Evolutionary conservation across 208 protist genomes (phyloP), one percentile per base, ranked within the genome.

Genomic region (Trypanosoma melophagium): DNA sequence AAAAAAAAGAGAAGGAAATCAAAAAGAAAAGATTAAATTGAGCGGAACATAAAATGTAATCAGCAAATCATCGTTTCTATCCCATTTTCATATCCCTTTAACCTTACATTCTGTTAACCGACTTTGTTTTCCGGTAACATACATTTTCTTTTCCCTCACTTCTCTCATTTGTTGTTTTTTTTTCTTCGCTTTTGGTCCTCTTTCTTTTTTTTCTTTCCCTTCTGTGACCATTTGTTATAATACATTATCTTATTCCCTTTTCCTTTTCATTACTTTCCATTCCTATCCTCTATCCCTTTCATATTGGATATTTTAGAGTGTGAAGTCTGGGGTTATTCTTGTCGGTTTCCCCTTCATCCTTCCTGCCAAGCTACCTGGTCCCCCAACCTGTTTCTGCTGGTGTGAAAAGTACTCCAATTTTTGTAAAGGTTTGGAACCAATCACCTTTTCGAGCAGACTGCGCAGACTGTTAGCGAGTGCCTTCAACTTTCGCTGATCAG

Each of bases 361-460:
- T 7, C 86, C 79, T 38, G 86, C 83, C 31, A 90, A 75, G 53
- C 74, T 85, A 47, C 60, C 81, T 10, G 80, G 53, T 63, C 74
- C 52, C 17, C 62, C 57, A 2, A 72, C 40, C 25, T 78, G 64
- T n/a, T 77, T 84, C 69, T 87, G 85, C 25, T 83, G 75, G 56
- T 95, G 89, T 2, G 81, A 89, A 67, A 79, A 95, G 77, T 87
- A 95, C 74, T 95, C 89, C 25, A 95, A 47, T 71, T 90, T 90
- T 76, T 93, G 81, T 35, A 93, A 68, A 19, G 74, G 71, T 71
- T 95, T 95, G n/a, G 74, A 54, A 10, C 80, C 84, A 65, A 92
- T 87, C 13, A 95, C 76, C 61, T 84, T 86, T 52, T 68, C 62
- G 35, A 95, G 71, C 49, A 76, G 69, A 24, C 75, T 84, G 35